phyloP scores from a whole-genome alignment of 371 early-diverging fungal genomes.

The Saksenaea oblongispora region DNA sequence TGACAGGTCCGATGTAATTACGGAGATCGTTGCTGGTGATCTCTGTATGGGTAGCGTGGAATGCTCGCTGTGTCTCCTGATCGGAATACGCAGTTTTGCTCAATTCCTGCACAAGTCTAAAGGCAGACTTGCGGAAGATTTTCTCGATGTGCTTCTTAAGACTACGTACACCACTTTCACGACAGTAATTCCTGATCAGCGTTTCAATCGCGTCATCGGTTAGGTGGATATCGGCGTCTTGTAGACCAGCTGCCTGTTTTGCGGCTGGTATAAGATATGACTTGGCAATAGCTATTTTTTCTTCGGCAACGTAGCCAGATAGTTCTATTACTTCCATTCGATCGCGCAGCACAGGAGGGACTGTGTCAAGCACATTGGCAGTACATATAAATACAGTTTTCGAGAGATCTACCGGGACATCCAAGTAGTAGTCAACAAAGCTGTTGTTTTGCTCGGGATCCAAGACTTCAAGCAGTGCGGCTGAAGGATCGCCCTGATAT shows the following conservation, averaged over 20 bases:
- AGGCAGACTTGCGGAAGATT: constrained; percentile 93
- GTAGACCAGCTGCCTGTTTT: constrained; percentile 36
- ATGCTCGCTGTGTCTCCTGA: constrained; percentile 26
- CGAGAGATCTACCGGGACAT: constrained; percentile 71
- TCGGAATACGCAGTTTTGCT: constrained; percentile 34
- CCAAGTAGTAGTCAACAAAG: constrained; percentile 74
- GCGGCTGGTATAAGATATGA: constrained; percentile 51
- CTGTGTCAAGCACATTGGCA: constrained; percentile 68
- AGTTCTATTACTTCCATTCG: constrained; percentile 76
- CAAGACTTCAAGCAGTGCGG: constrained; percentile 75
- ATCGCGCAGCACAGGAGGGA: constrained; percentile 70
- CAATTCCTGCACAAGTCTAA: constrained; percentile 69
- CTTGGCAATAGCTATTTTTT: constrained; percentile 53
- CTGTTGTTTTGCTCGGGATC: constrained; percentile 78
- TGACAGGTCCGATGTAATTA: constrained; percentile 87
- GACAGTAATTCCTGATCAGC: constrained; percentile 53
- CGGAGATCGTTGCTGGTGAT: constrained; percentile 71
- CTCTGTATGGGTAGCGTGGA: constrained; percentile 51
- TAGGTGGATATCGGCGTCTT: constrained; percentile 6
- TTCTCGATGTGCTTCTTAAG: constrained; percentile 72
- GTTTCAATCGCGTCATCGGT: constrained; percentile 21
- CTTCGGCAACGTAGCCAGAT: constrained; percentile 73
- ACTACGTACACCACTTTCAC: constrained; percentile 65
- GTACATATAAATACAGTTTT: constrained; percentile 76
- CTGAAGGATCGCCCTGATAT: constrained; percentile 20